Base-by-base conservation (phyloP, 306 rosid species). In the Glycyrrhiza uralensis region DNA sequence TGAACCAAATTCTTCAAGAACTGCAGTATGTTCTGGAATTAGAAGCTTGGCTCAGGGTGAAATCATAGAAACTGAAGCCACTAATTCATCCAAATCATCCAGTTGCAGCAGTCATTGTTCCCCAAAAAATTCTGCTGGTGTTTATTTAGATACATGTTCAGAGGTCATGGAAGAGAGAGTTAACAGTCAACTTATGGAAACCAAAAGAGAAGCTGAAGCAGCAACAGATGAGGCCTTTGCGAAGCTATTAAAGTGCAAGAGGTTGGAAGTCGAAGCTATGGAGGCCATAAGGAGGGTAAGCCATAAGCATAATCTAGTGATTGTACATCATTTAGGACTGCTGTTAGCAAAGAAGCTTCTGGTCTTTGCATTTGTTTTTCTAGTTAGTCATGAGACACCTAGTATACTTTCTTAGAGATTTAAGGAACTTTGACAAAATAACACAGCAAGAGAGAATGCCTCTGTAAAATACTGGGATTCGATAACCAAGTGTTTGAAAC, bases 211-310 rank as follows among this genome's bases (percentile, higher is more conserved):
- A 88, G 87, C 80, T 1, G 88, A 85, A 77, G 76, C 64, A 22
- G 84, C 82, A 2, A 72, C 50, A 41, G 75, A 73, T 4, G 86
- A 85, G 55, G 83, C 85, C 42, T 52, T 66, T 47, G 65, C 69
- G 2, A 86, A 79, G 80, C 60, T 80, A 46, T 44, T 60, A 1
- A 87, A 71, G 71, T 39, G 87, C 70, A 76, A 67, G 75, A 77
- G 74, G 74, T 77, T 85, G 82, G 96, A 88, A 84, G 71, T 46
- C 6, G 79, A 85, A 71, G 96, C 97, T 38, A 52, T 72, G 39
- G 87, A 83, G 52, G 85, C 87, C 71, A 81, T 90, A 32, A 69
- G 69, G 52, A 88, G 88, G 93, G 98, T 90, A 79, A n/a, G n/a
- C n/a, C n/a, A n/a, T n/a, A n/a, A 67, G 62, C 45, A 65, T 70